A percentile compares a stretch with the other conserved stretches of the same genome.
phyloP scores from a whole-genome alignment of 345 rosid species.

The Sisymbrium altissimum region DNA sequence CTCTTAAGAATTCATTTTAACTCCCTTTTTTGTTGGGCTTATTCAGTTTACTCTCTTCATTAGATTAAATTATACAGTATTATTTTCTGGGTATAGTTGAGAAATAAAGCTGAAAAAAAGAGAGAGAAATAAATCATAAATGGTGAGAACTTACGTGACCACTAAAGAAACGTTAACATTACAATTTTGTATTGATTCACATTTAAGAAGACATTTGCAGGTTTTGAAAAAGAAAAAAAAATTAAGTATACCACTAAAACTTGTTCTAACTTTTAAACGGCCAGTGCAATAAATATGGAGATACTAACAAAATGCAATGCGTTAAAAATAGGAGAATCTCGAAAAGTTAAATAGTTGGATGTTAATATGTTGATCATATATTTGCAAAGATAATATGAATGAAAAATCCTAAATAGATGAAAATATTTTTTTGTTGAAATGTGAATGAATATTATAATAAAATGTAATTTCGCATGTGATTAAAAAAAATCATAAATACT shows the following conservation, averaged over 20 bases:
- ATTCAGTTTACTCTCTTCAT: not conserved
- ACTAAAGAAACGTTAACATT: constrained; percentile 11
- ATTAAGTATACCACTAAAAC: constrained; percentile 4
- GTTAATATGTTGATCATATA: not conserved
- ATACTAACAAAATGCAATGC: not conserved
- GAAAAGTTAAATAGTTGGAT: not conserved
- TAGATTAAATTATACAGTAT: not conserved
- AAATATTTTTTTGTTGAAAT: too few species aligned
- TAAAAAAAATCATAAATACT: too few species aligned
- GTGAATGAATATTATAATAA: too few species aligned
- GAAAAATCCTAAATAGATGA: not conserved
- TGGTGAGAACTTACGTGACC: constrained; percentile 18
- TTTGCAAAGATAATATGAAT: not conserved
- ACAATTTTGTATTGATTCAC: not conserved
- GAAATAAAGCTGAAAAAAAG: not conserved
- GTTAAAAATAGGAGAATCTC: not conserved
- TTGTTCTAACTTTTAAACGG: constrained; percentile 13
- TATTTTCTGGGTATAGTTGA: not conserved
- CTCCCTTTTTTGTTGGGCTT: not conserved
- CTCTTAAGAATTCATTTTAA: not conserved
- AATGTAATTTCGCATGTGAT: not conserved
- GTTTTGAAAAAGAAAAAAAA: not conserved
- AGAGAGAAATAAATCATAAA: not conserved
- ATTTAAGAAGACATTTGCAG: not conserved
- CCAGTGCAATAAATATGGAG: constrained; percentile 11